These are phyloP conservation scores for Apophysomyces trapeziformis DNA, from an alignment of 371 early-diverging fungal species.

Conservation along the genomic window DNA sequence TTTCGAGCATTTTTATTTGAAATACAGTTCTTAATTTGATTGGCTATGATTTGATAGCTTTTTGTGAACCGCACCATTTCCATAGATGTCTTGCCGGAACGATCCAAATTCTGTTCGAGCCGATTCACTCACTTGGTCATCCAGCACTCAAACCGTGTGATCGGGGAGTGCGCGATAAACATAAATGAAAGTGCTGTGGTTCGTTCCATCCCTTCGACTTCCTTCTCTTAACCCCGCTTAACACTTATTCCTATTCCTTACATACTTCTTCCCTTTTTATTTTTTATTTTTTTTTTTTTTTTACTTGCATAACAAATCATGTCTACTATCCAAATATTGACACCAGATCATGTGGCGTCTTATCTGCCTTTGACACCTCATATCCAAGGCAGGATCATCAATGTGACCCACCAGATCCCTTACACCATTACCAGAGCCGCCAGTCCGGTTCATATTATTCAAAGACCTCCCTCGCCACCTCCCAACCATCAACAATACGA, in stretches of 20 bases:
- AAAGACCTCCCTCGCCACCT: slow-evolving; percentile 16
- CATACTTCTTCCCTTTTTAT: neutral
- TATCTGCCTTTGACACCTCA: slow-evolving; percentile 45
- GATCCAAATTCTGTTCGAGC: too few relatives aligned
- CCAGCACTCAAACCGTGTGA: too few relatives aligned
- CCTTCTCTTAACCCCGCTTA: neutral
- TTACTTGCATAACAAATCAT: neutral
- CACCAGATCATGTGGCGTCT: slow-evolving; percentile 51
- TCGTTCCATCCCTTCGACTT: neutral
- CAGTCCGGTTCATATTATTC: slow-evolving; percentile 3
- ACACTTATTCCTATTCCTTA: neutral
- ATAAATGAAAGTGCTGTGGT: too few relatives aligned
- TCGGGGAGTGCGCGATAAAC: too few relatives aligned
- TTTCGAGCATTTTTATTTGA: too few relatives aligned
- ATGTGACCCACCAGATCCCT: slow-evolving; percentile 68
- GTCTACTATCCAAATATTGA: slow-evolving; percentile 21
- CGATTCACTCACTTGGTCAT: too few relatives aligned
- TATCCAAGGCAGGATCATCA: slow-evolving; percentile 58
- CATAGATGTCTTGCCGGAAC: too few relatives aligned
- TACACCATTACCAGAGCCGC: slow-evolving; percentile 50
- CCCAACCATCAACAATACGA: neutral
- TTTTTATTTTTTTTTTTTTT: too few relatives aligned
- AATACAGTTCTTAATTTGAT: too few relatives aligned
- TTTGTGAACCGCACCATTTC: too few relatives aligned
- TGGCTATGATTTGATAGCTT: too few relatives aligned